Evolutionary conservation across 805 yeast genomes (phyloP), one percentile per base, ranked within the genome.

Genomic region (Hanseniaspora clermontiae): DNA sequence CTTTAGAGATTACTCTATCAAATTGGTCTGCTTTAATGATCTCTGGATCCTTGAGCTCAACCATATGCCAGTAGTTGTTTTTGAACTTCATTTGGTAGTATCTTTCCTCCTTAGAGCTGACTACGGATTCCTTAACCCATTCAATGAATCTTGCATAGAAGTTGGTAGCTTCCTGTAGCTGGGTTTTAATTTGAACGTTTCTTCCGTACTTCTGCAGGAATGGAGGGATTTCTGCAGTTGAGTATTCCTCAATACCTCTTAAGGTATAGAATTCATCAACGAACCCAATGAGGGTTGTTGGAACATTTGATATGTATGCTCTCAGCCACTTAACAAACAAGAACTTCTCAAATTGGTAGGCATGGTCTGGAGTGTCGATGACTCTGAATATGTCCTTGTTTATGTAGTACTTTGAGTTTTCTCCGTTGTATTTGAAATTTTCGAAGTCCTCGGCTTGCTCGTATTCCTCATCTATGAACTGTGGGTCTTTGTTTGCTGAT

Each of bases 261-360:
- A 91, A 70, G n/a, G 77, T 67, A 45, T 84, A 74, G 37, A 79
- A 70, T 17, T 84, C 84, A 66, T 88, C 95, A 61, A 96, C 77
- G 68, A 85, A 93, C 0, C 97, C 99, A 65, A 87, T 87, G 4
- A 86, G 77, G 5, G 91, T 76, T 58, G 78, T 78, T n/a, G 84
- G 82, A 20, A 93, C 77, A 4, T 98, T 98, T 47, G 87, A 74
- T 24, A 93, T 72, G 67, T 89, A 93, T 60, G 95, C 84, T 71
- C 89, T 97, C 2, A 95, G 87, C 99, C 99, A 93, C 0, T 95
- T 77, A 59, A 74, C 78, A 66, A 84, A 79, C 47, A 93, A 71
- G 68, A 88, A 89, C 55, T 75, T 76, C 65, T 91, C 96, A 65
- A 91, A 88, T 19, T 66, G 75, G 40, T 74, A 74, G 15, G 84